A percentile compares a stretch with the other conserved stretches of the same genome.
phyloP scores from a whole-genome alignment of 2,329 filamentous ascomycete species.

The Botryotinia calthae region DNA sequence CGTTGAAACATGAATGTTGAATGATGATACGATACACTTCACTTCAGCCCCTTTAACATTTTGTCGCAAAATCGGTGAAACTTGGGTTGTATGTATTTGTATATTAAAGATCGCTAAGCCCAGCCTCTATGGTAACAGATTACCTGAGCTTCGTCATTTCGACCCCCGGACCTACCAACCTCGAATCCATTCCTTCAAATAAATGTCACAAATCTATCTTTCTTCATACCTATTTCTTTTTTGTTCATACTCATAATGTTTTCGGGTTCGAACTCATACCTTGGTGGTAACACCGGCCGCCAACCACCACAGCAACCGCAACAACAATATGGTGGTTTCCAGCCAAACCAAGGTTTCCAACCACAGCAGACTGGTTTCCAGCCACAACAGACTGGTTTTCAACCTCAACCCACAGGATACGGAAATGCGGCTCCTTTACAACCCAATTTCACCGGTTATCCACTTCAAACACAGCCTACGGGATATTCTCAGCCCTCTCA shows the following conservation, averaged over 20 bases:
- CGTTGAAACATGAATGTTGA: background rate
- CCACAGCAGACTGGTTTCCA: conserved; percentile 31
- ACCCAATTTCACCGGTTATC: conserved; percentile 37
- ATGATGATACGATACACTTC: background rate
- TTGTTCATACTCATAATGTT: conserved; percentile 62
- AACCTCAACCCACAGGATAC: conserved; percentile 34
- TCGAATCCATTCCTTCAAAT: conserved; percentile 19
- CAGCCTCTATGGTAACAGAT: conserved; percentile 16
- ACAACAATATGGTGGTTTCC: conserved; percentile 20
- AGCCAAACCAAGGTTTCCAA: conserved; percentile 20
- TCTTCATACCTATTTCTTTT: conserved; percentile 24
- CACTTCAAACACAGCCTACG: conserved; percentile 43
- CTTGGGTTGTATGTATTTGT: background rate
- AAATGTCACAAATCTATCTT: conserved; percentile 13
- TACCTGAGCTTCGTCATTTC: conserved; percentile 27
- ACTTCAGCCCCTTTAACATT: conserved; percentile 15
- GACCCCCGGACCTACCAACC: conserved; percentile 8
- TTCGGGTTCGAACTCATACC: conserved; percentile 81
- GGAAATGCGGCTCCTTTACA: conserved; percentile 38
- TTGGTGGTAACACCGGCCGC: conserved; percentile 74
- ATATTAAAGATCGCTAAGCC: conserved; percentile 22
- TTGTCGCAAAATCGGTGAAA: conserved; percentile 16
- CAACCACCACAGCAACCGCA: conserved; percentile 44
- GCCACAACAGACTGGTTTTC: conserved; percentile 28
- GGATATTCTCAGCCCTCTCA: conserved; percentile 54